Conservation (phyloP, 2,329 filamentous ascomycete genomes). For the Curvularia lunata region DNA sequence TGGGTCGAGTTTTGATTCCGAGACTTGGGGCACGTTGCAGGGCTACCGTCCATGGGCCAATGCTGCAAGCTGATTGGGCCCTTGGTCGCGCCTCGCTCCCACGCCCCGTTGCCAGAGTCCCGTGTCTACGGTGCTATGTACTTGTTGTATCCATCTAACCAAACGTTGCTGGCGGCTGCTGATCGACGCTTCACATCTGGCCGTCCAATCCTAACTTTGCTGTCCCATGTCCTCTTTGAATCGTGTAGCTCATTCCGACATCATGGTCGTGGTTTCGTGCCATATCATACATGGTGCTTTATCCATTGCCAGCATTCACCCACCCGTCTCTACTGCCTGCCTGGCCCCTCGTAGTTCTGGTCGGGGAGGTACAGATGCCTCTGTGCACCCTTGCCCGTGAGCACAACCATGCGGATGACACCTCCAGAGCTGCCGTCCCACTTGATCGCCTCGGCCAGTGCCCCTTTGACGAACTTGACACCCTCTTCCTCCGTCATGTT, state of each 20-base stretch:
- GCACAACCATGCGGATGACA: slow-evolving; percentile 96
- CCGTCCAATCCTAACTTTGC: neutral
- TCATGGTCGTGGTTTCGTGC: slow-evolving; percentile 20
- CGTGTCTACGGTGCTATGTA: slow-evolving; percentile 7
- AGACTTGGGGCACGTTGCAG: neutral
- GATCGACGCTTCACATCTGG: neutral
- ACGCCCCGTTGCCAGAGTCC: slow-evolving; percentile 14
- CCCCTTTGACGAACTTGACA: slow-evolving; percentile 88
- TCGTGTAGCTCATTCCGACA: slow-evolving; percentile 13
- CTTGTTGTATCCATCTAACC: slow-evolving; percentile 9
- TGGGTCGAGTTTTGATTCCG: neutral
- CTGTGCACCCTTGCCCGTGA: slow-evolving; percentile 87
- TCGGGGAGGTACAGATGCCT: slow-evolving; percentile 96
- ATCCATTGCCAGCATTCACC: slow-evolving; percentile 7
- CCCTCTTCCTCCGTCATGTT: slow-evolving; percentile 92
- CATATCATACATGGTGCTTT: slow-evolving; percentile 18
- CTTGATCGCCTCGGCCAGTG: slow-evolving; percentile 93
- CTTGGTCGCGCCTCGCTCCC: slow-evolving; percentile 10
- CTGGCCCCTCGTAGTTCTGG: slow-evolving; percentile 77
- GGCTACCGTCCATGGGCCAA: slow-evolving; percentile 12
- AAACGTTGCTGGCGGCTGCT: slow-evolving; percentile 11
- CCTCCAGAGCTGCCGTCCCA: slow-evolving; percentile 99
- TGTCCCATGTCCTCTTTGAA: slow-evolving; percentile 2
- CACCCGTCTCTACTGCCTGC: slow-evolving; percentile 53
- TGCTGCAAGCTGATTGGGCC: slow-evolving; percentile 17